Percentiles rank a stretch among this genome's conserved stretches.
phyloP scores from a whole-genome alignment of 345 rosid species.

The Euphorbia pulcherrima region DNA sequence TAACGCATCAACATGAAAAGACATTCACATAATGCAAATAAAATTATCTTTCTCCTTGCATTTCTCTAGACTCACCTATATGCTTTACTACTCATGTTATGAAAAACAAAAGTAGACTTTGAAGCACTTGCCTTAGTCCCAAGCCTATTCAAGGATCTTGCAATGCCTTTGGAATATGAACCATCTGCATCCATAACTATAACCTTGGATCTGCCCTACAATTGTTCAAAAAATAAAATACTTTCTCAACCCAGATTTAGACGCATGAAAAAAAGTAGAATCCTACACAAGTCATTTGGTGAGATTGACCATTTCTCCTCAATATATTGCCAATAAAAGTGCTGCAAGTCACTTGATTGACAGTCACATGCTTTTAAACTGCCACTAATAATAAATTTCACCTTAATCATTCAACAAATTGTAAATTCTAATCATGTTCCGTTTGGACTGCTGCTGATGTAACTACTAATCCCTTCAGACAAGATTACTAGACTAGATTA shows the following conservation, averaged over 20 bases:
- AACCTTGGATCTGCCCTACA: slow-evolving; percentile 96
- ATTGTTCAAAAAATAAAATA: slow-evolving; percentile 39
- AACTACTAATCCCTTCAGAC: not conserved
- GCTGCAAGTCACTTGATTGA: not conserved
- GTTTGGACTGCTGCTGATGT: not conserved
- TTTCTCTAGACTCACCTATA: not conserved
- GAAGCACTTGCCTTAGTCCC: slow-evolving; percentile 60
- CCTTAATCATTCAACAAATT: not conserved
- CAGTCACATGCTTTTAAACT: not conserved
- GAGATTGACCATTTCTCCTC: not conserved
- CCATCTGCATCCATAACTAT: slow-evolving; percentile 96
- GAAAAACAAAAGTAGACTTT: slow-evolving; percentile 13
- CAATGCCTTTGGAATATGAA: slow-evolving; percentile 72
- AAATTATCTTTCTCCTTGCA: not conserved
- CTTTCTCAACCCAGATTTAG: slow-evolving; percentile 5
- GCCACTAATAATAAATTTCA: not conserved
- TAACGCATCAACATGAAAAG: not conserved
- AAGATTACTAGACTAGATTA: not conserved
- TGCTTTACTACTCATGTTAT: not conserved
- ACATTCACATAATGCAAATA: not conserved
- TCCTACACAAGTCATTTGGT: not conserved
- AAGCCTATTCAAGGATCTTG: slow-evolving; percentile 84
- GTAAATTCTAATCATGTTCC: slow-evolving; percentile 4
- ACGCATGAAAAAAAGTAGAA: not conserved
- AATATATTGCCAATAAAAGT: not conserved